phyloP scores from a whole-genome alignment of 441 rosid genomes.

The Capsella rubella region DNA sequence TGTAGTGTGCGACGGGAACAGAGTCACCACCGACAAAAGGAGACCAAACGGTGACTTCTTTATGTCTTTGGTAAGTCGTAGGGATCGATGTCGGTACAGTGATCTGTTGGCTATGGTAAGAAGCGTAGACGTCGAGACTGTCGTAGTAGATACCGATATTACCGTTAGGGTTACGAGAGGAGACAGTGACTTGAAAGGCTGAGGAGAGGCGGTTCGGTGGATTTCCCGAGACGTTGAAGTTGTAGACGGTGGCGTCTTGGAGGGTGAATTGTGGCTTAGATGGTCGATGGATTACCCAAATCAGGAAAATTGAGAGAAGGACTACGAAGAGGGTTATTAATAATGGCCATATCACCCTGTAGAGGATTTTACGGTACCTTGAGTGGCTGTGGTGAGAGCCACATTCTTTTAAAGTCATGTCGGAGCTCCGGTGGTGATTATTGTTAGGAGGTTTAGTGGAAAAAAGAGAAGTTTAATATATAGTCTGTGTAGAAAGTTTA shows the following conservation, averaged over 20 bases:
- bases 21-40: slow-evolving; percentile 62
- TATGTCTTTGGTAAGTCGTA: slow-evolving; percentile 63
- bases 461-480: too few relatives aligned
- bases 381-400: slow-evolving; percentile 31
- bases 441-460: too few relatives aligned
- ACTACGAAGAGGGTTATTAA: slow-evolving; percentile 49
- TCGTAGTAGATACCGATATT: slow-evolving; percentile 82
- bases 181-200: slow-evolving; percentile 70
- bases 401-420: slow-evolving; percentile 41
- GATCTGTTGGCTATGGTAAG: slow-evolving; percentile 75
- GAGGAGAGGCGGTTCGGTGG: slow-evolving; percentile 68
- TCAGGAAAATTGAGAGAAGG: slow-evolving; percentile 52
- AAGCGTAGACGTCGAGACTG: slow-evolving; percentile 67
- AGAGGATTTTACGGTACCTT: not conserved
- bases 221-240: slow-evolving; percentile 67
- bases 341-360: slow-evolving; percentile 39
- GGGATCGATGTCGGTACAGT: slow-evolving; percentile 60
- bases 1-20: slow-evolving; percentile 78
- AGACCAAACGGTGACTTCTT: slow-evolving; percentile 77
- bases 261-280: slow-evolving; percentile 75
- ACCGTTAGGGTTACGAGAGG: slow-evolving; percentile 75
- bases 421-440: slow-evolving; percentile 5
- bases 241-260: slow-evolving; percentile 83
- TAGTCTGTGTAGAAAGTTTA: too few relatives aligned
- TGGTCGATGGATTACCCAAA: slow-evolving; percentile 70